Evolutionary conservation across 2,329 filamentous ascomycete genomes (phyloP), one percentile per base, ranked within the genome.

Genomic region (Bipolaris sorokiniana): DNA sequence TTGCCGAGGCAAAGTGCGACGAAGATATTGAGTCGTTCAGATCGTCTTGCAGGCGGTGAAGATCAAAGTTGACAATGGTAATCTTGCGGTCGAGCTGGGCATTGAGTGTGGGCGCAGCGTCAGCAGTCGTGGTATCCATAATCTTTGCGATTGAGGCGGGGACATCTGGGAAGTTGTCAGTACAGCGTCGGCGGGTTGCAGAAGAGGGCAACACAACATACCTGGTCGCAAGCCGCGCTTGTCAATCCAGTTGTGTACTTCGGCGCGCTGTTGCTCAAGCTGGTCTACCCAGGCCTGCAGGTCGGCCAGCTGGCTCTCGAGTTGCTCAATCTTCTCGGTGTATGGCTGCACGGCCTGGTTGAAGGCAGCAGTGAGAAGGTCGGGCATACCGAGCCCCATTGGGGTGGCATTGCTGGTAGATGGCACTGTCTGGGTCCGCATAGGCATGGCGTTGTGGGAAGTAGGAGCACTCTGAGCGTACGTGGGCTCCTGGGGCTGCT

Each of bases 51-150:
- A 84, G 77, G 49, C 82, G 80, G 75, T 84, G 82, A 3, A 84
- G 80, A 67, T 84, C 82, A 68, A 83, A 83, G 75, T 84, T 84
- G 53, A 84, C 81, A 53, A 84, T 83, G 36, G 82, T 84, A 74
- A 84, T 84, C 65, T 84, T 84, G 77, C 82, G 82, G 71, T 84
- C 82, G 59, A 84, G 80, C 67, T 84, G 82, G n/a, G 81, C 81
- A 67, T 83, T 83, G 59, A 84, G 79, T 1, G 81, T 82, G 33
- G 77, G 72, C 33, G 82, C 81, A 20, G 80, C 80, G 59, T 81
- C 78, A 18, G 81, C 78, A 5, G 78, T 79, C 44, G 80, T 76
- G 23, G 74, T 75, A 69, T 84, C 82, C 82, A 84, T 84, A 58
- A 80, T 79, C 62, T 80, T 78, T 41, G 82, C 82, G 59, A 84